Evolutionary conservation across 345 rosid genomes (phyloP).

Genomic region (Citrus medica): DNA sequence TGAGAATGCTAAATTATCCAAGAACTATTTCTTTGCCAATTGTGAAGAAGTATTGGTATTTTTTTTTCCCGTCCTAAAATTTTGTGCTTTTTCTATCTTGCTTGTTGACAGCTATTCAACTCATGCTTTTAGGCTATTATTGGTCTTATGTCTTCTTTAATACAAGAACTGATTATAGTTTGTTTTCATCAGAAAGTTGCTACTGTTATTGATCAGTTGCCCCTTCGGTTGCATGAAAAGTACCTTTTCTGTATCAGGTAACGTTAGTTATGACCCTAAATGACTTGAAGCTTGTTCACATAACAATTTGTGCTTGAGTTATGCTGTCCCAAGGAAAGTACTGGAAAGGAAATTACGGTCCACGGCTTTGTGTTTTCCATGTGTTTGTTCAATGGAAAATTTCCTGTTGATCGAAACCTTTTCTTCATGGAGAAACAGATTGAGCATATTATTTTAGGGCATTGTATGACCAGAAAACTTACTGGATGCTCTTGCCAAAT

Average conservation of each 20-base stretch:
- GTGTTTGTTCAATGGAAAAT: background rate
- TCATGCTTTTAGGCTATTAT: background rate
- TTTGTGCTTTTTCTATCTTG: background rate
- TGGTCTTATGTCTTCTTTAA: background rate
- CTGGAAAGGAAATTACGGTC: background rate
- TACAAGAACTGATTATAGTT: constrained; percentile 1
- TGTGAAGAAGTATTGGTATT: constrained; percentile 77
- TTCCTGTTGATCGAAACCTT: no score
- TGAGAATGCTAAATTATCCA: constrained; percentile 80
- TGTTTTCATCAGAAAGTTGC: constrained; percentile 66
- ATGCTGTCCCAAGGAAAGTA: background rate
- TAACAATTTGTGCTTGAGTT: background rate
- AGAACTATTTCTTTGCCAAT: constrained; percentile 75
- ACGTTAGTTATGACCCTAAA: constrained; percentile 3
- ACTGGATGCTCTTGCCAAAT: background rate
- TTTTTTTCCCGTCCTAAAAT: background rate
- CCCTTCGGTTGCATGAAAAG: constrained; percentile 69
- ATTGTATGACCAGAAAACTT: background rate
- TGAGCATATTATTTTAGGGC: background rate
- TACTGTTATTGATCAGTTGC: constrained; percentile 64
- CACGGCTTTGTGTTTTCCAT: background rate
- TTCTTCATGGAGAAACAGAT: background rate
- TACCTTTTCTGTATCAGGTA: constrained; percentile 88
- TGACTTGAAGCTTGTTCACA: background rate
- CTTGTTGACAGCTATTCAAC: background rate